These are phyloP conservation scores for Vitis hybrid DNA, from an alignment of 177 flowering plant species.

Conservation along the genomic window DNA sequence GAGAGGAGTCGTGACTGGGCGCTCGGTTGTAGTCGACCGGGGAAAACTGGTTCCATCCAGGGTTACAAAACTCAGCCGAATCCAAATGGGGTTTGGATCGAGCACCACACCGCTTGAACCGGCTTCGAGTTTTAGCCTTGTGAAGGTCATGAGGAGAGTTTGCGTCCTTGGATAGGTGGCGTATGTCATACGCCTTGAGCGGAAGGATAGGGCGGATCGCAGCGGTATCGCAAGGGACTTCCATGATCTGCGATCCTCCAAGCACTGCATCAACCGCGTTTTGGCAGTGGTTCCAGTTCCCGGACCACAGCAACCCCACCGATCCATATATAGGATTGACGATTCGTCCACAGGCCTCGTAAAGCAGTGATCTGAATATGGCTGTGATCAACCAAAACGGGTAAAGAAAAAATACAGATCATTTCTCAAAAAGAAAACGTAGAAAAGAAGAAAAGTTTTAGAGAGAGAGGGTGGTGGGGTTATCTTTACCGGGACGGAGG, in stretches of 20 bases:
- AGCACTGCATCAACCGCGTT: slow-evolving; percentile 53
- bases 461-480: not conserved
- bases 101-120: slow-evolving; percentile 15
- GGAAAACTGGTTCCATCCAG: not conserved
- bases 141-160: not conserved
- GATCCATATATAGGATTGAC: slow-evolving; percentile 49
- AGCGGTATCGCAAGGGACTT: slow-evolving; percentile 2
- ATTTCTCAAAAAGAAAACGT: not conserved
- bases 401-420: not conserved
- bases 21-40: not conserved
- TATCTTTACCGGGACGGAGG: slow-evolving; percentile 43
- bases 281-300: slow-evolving; percentile 43
- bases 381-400: slow-evolving; percentile 20
- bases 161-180: slow-evolving; percentile 30
- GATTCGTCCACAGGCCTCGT: slow-evolving; percentile 58
- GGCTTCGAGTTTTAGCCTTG: slow-evolving; percentile 13
- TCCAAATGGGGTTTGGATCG: not conserved
- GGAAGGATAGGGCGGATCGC: slow-evolving; percentile 16
- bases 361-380: slow-evolving; percentile 42
- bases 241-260: slow-evolving; percentile 28
- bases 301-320: slow-evolving; percentile 45
- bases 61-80: not conserved
- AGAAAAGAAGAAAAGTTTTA: not conserved
- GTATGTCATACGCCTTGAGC: slow-evolving; percentile 33
- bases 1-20: not conserved